Percentiles rank a stretch among this genome's conserved stretches.
These are phyloP conservation scores for Vaccinium corymbosum DNA, from an alignment of 148 eudicot species.

Conservation along the genomic window DNA sequence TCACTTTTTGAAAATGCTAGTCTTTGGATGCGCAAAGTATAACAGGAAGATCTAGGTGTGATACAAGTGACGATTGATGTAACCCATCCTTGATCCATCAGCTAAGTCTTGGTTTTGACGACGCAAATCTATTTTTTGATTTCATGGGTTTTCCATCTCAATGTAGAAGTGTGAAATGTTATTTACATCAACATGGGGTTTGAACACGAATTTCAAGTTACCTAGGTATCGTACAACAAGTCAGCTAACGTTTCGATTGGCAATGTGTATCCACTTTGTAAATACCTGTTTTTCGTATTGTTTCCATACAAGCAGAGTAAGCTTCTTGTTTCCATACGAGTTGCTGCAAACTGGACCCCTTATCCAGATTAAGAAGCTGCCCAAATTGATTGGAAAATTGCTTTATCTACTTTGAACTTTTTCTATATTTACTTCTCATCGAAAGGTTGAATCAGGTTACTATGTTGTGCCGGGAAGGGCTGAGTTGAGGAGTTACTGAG, in stretches of 20 bases:
- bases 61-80: not conserved
- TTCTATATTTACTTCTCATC: not conserved
- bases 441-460: not conserved
- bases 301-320: not conserved
- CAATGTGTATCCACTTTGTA: not conserved
- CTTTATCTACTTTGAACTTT: not conserved
- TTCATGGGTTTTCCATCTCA: not conserved
- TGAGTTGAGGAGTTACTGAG: not conserved
- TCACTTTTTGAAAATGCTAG: not conserved
- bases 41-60: not conserved
- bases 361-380: not conserved
- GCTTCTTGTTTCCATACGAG: not conserved
- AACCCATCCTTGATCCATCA: not conserved
- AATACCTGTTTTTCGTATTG: not conserved
- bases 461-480: not conserved
- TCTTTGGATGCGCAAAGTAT: not conserved
- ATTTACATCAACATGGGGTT: not conserved
- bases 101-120: not conserved
- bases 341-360: slow-evolving; percentile 4
- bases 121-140: not conserved
- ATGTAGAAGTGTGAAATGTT: not conserved
- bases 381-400: not conserved
- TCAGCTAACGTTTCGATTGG: not conserved
- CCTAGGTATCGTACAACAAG: not conserved
- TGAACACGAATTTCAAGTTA: not conserved